A percentile compares a stretch with the other conserved stretches of the same genome.
phyloP scores from a whole-genome alignment of 2,329 filamentous ascomycete genomes.

The Epichloe gansuensis region DNA sequence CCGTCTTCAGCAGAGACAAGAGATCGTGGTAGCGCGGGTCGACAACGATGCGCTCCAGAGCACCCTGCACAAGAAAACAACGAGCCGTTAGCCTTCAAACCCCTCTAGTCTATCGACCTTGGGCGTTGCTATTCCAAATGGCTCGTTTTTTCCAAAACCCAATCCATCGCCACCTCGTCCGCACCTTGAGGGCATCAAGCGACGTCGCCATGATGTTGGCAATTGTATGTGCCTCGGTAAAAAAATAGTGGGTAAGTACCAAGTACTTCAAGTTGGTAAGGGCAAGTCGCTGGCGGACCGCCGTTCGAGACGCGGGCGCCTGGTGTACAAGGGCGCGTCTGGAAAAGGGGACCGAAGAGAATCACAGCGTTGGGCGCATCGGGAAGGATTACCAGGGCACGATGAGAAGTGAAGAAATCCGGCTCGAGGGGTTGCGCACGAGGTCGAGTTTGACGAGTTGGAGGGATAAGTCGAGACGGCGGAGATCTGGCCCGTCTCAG shows the following conservation, averaged over 20 bases:
- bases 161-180: background rate
- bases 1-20: slow-evolving; percentile 77
- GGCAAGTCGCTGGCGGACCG: no score
- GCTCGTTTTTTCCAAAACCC: background rate
- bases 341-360: background rate
- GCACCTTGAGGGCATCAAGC: slow-evolving; percentile 19
- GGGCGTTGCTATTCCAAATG: no score
- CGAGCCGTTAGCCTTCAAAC: background rate
- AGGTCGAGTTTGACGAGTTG: background rate
- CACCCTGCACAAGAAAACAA: slow-evolving; percentile 16
- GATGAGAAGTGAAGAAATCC: background rate
- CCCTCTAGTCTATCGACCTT: background rate
- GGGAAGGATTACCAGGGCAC: background rate
- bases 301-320: no score
- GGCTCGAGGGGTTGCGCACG: background rate
- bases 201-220: slow-evolving; percentile 14
- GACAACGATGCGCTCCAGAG: slow-evolving; percentile 63
- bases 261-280: no score
- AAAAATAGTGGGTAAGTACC: slow-evolving; percentile 4
- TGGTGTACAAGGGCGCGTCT: background rate
- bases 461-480: background rate
- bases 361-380: background rate
- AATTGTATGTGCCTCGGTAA: slow-evolving; percentile 11
- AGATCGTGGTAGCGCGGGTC: slow-evolving; percentile 78
- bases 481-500: no score